Evolutionary conservation across 2,329 filamentous ascomycete species (phyloP).

Genomic region (Cadophora sp.): DNA sequence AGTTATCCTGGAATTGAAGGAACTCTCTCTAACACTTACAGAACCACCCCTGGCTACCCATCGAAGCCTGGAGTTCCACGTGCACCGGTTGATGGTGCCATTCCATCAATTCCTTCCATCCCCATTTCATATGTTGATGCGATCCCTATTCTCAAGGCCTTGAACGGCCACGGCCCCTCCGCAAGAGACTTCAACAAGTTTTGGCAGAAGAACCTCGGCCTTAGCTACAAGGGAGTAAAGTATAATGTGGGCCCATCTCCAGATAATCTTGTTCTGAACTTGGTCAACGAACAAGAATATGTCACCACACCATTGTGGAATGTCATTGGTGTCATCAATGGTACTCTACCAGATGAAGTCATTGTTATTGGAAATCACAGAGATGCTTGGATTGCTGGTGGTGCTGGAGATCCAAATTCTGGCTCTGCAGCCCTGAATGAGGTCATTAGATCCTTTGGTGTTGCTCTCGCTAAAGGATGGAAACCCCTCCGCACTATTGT

Average conservation of each 20-base stretch:
- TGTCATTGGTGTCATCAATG: conserved; percentile 91
- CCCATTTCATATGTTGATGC: conserved; percentile 91
- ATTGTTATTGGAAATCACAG: conserved; percentile 91
- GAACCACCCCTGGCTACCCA: conserved; percentile 89
- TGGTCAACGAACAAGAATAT: conserved; percentile 82
- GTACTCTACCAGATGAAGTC: conserved; percentile 85
- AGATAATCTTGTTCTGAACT: conserved; percentile 71
- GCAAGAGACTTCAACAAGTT: conserved; percentile 75
- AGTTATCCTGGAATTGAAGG: conserved; percentile 49
- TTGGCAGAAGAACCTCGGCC: conserved; percentile 67
- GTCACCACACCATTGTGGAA: conserved; percentile 86
- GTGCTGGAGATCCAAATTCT: conserved; percentile 82
- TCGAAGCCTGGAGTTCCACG: conserved; percentile 89
- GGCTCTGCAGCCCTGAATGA: conserved; percentile 83
- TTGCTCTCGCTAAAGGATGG: conserved; percentile 76
- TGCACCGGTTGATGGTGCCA: conserved; percentile 70
- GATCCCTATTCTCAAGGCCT: conserved; percentile 82
- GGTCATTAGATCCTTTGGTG: conserved; percentile 76
- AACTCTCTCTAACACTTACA: conserved; percentile 46
- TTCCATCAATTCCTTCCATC: conserved; percentile 86
- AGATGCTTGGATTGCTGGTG: conserved; percentile 89
- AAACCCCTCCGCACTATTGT: conserved; percentile 89
- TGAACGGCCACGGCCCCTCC: conserved; percentile 87
- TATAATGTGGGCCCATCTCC: conserved; percentile 76
- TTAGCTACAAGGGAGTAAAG: conserved; percentile 69